A percentile compares a stretch with the other conserved stretches of the same genome.
Evolutionary conservation across 768 basidiomycete species (phyloP).

Genomic region (Holtermannia corniformis): DNA sequence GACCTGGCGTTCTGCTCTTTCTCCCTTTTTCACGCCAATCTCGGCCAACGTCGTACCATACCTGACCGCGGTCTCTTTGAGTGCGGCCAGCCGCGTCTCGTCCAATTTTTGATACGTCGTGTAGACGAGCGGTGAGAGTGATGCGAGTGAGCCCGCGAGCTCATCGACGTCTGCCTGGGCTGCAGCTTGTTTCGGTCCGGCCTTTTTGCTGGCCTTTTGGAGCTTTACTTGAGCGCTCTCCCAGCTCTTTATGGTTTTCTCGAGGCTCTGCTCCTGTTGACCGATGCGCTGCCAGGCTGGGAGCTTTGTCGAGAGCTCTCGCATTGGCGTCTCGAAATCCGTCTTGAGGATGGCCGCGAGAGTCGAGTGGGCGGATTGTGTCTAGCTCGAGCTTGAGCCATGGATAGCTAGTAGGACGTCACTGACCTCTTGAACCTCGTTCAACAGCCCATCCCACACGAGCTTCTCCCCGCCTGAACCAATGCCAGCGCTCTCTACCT

Average conservation of each 20-base stretch:
- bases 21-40: slow-evolving; percentile 28
- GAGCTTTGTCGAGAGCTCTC: slow-evolving; percentile 32
- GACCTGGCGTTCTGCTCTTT: slow-evolving; percentile 33
- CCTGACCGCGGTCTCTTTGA: slow-evolving; percentile 39
- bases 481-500: slow-evolving; percentile 26
- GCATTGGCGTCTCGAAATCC: slow-evolving; percentile 37
- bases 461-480: slow-evolving; percentile 25
- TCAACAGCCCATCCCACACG: slow-evolving; percentile 28
- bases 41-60: slow-evolving; percentile 39
- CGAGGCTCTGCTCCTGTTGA: slow-evolving; percentile 32
- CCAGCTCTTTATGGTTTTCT: slow-evolving; percentile 38
- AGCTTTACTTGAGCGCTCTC: slow-evolving; percentile 36
- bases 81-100: slow-evolving; percentile 23
- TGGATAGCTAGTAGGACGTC: background rate
- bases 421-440: slow-evolving; percentile 36
- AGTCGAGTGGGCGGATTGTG: slow-evolving; percentile 26
- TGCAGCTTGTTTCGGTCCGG: slow-evolving; percentile 28
- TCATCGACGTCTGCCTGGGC: slow-evolving; percentile 29
- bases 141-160: slow-evolving; percentile 20
- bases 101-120: slow-evolving; percentile 36
- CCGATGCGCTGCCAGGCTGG: slow-evolving; percentile 22
- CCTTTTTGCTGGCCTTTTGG: slow-evolving; percentile 35
- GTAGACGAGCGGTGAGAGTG: slow-evolving; percentile 35
- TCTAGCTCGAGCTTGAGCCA: slow-evolving; percentile 10
- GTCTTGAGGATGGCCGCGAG: slow-evolving; percentile 25